Evolutionary conservation across 2,329 filamentous ascomycete species (phyloP).

Genomic region (Septoria petroselini): DNA sequence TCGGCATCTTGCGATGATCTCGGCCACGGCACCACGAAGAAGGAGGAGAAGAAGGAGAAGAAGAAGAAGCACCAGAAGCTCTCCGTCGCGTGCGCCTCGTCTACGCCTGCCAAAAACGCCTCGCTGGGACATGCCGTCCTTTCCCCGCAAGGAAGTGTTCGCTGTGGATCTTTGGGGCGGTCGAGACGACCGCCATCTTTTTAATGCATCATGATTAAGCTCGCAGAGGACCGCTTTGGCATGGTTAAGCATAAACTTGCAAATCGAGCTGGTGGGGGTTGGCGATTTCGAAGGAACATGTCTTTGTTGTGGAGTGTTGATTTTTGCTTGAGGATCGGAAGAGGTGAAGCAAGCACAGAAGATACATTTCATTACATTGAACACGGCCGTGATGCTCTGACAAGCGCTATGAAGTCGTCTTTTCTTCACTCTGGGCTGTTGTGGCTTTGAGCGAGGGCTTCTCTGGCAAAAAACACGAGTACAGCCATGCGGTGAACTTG

Average conservation of each 20-base stretch:
- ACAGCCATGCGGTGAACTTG: slow-evolving; percentile 56
- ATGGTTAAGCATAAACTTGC: slow-evolving; percentile 3
- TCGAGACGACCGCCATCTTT: background rate
- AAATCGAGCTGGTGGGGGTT: background rate
- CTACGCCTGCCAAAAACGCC: background rate
- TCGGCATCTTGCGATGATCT: background rate
- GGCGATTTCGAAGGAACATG: too few species aligned
- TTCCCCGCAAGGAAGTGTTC: background rate
- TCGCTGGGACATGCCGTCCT: slow-evolving; percentile 1
- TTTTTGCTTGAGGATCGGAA: background rate
- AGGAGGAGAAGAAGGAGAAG: too few species aligned
- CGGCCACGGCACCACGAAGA: background rate
- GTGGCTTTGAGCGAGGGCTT: slow-evolving; percentile 12
- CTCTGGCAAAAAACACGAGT: slow-evolving; percentile 44
- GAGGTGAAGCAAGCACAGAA: slow-evolving; percentile 1
- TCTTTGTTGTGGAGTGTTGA: too few species aligned
- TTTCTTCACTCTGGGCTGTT: slow-evolving; percentile 9
- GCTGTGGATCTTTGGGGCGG: background rate
- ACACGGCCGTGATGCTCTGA: slow-evolving; percentile 5
- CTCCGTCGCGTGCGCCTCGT: slow-evolving; percentile 10
- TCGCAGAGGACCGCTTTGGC: background rate
- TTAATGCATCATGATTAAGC: background rate
- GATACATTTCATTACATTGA: slow-evolving; percentile 5
- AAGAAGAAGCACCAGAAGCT: slow-evolving; percentile 8
- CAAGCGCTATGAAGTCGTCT: slow-evolving; percentile 12